Evolutionary conservation across 306 rosid genomes (phyloP), one percentile per base, ranked within the genome.

Genomic region (Prunus mongolica): DNA sequence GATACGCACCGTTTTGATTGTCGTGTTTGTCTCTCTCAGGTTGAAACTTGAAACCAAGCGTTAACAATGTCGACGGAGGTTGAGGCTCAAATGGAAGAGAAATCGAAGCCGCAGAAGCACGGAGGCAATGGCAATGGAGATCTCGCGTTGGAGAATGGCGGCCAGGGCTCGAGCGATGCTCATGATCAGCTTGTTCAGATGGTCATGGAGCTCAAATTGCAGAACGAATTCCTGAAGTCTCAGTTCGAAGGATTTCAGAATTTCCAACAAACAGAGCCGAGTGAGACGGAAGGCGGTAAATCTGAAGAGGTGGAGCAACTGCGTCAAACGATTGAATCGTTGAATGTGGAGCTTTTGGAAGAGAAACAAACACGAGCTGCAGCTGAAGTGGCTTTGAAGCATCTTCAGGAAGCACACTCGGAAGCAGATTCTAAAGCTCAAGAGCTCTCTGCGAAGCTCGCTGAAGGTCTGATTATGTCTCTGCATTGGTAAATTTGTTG

Each of bases 331-430:
- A 79, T 96, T 63, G 86, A 88, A 60, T 78, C 79, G 15, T 87
- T 96, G 76, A 86, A 78, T 72, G 84, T 74, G 76, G 89, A 89
- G 62, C 92, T 96, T 77, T 30, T 77, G 80, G 92, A 87, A 78
- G 98, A 96, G 83, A 96, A 84, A 50, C 91, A 89, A 79, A 96
- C 97, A 15, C 91, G 97, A 68, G 84, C 76, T 65, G 97, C 99
- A 15, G 91, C 98, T 0, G 99, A 96, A 76, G 90, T 78, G 80
- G 96, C 98, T 78, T 73, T 96, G 85, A 88, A 96, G 90, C 99
- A 92, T 78, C 91, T 96, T 78, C 93, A 83, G 70, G 69, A 28
- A 47, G 77, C 83, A 44, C 89, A 89, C 68, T 84, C 91, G 49
- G 99, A 96, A 65, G 90, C 97, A 51, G 98, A 92, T 82, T 82